Base-by-base conservation (phyloP, 2,329 filamentous ascomycete genomes). In the Simplicillium sp. region DNA sequence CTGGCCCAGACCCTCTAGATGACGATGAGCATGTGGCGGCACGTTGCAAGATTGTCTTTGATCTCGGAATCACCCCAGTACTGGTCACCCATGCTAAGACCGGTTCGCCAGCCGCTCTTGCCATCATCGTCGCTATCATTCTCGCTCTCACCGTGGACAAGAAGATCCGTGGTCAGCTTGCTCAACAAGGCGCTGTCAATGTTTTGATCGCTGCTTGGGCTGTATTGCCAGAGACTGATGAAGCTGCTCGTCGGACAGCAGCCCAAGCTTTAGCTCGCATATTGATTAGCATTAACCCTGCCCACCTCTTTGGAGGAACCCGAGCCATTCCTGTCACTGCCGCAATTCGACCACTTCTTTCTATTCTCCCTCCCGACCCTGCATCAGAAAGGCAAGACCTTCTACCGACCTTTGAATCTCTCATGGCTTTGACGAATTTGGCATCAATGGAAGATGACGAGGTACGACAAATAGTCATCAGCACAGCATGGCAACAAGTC, bases 351-450 rank as follows among this genome's bases (percentile, higher is more conserved):
- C 87, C 90, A 0, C 75, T 98, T 1, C 63, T 84, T 7, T 79
- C 77, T 15, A 82, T 97, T 40, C 72, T 97, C 13, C 65, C 75
- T 0, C 75, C 79, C 6, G 77, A 84, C 38, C 74, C 79, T 4
- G 65, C 68, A 2, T 67, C 71, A 3, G 76, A 81, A 36, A 76
- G 77, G 2, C 77, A 82, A 39, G 85, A 95, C 58, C 75, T 97
- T 12, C 73, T 98, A 1, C 88, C 92, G 0, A 81, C 84, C 0
- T 98, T 97, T 50, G 92, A 98, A 61, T 75, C 84, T 1, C 73
- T 98, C 8, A 83, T 97, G 59, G 90, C 92, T 0, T 75, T 98
- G 29, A 97, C 92, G 1, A 98, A 98, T 52, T 75, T 98, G 7
- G 92, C 90, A 0, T 94, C 87, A 0, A 76, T 82, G 11, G 82